A percentile compares a stretch with the other conserved stretches of the same genome.
phyloP scores from a whole-genome alignment of 148 eudicot genomes.

The Fagopyrum homotropicum region DNA sequence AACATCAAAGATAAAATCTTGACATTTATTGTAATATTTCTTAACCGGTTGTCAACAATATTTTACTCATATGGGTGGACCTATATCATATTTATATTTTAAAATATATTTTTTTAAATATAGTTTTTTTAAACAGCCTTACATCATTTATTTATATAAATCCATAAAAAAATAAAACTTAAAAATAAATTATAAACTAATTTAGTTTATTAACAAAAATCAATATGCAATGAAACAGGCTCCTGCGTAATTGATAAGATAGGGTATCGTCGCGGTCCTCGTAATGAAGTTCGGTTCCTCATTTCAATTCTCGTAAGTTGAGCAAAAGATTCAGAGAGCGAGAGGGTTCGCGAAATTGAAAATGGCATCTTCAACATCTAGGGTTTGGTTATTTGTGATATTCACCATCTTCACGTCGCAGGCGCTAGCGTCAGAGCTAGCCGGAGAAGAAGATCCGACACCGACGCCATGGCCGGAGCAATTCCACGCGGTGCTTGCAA shows the following conservation, averaged over 20 bases:
- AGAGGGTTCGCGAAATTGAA: background rate
- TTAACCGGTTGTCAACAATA: too few species aligned
- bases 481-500: constrained; percentile 53
- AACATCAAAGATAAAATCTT: too few species aligned
- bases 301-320: background rate
- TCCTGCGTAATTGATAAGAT: background rate
- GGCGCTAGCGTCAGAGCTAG: background rate
- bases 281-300: background rate
- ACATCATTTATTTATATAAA: too few species aligned
- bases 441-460: constrained; percentile 21
- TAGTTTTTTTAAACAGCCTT: too few species aligned
- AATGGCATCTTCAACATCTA: constrained; percentile 3
- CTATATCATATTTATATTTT: too few species aligned
- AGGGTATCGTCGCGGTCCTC: background rate
- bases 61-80: too few species aligned
- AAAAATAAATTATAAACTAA: too few species aligned
- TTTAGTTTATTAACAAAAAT: too few species aligned
- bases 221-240: too few species aligned
- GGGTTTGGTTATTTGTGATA: background rate
- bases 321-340: background rate
- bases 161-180: too few species aligned
- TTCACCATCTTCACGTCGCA: background rate
- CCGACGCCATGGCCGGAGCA: constrained; percentile 61
- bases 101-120: too few species aligned
- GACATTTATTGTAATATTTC: too few species aligned